Evolutionary conservation across 345 rosid species (phyloP).

Genomic region (Isatis tinctoria): DNA sequence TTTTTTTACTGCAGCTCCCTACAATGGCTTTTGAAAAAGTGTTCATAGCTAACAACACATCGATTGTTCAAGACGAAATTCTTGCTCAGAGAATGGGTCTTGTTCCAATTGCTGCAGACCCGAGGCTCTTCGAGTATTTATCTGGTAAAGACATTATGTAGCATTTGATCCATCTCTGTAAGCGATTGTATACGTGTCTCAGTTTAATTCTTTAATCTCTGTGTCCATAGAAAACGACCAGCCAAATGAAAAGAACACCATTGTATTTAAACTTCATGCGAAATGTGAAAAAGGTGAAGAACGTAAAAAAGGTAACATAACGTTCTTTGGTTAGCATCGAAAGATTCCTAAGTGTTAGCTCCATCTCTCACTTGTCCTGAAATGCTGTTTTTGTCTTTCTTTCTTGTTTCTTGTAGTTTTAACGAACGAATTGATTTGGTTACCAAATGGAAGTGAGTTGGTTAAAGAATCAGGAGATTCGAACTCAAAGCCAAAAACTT

Average conservation of each 20-base stretch:
- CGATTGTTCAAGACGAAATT: constrained; percentile 83
- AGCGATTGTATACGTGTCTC: neutral
- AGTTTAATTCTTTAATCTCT: neutral
- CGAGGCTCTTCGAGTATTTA: constrained; percentile 77
- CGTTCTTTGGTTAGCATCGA: neutral
- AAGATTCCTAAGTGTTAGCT: neutral
- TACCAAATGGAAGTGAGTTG: constrained; percentile 78
- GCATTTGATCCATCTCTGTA: neutral
- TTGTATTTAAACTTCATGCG: constrained; percentile 88
- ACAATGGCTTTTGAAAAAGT: constrained; percentile 96
- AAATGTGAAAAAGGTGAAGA: constrained; percentile 42
- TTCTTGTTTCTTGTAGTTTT: constrained; percentile 43
- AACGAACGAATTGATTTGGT: constrained; percentile 71
- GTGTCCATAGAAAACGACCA: constrained; percentile 57
- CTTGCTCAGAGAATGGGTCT: constrained; percentile 96
- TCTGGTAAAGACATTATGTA: constrained; percentile 44
- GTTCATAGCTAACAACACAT: constrained; percentile 81
- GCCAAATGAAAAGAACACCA: constrained; percentile 85
- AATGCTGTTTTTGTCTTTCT: neutral
- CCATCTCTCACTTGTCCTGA: neutral
- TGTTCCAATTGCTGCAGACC: constrained; percentile 78
- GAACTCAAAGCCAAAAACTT: constrained; percentile 56
- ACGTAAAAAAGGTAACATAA: constrained; percentile 33
- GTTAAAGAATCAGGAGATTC: constrained; percentile 49
- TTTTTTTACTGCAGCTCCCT: constrained; percentile 52